Percentiles rank a stretch among this genome's conserved stretches.
phyloP scores from a whole-genome alignment of 2,329 filamentous ascomycete species.

The Sporothrix euskadiensis region DNA sequence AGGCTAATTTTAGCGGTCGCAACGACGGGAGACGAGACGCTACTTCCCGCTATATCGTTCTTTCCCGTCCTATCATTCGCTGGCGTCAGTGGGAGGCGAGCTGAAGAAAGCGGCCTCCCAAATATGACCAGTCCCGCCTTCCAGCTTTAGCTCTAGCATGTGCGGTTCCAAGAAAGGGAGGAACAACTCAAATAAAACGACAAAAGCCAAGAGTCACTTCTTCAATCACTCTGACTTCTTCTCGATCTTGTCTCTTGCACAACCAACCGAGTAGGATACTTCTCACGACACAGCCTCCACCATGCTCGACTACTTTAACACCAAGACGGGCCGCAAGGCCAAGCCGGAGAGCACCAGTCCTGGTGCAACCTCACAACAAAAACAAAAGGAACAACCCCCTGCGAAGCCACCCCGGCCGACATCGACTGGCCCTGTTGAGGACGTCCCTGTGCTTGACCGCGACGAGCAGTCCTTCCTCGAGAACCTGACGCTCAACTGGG shows the following conservation, averaged over 20 bases:
- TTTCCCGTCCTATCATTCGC: neutral
- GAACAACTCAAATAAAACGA: neutral
- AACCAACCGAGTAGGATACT: neutral
- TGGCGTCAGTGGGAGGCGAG: slow-evolving; percentile 12
- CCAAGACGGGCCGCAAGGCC: slow-evolving; percentile 58
- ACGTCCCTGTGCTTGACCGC: slow-evolving; percentile 49
- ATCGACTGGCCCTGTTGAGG: neutral
- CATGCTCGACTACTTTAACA: slow-evolving; percentile 65
- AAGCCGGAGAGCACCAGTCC: slow-evolving; percentile 35
- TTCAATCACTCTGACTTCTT: neutral
- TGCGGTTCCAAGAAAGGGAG: neutral
- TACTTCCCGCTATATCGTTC: neutral
- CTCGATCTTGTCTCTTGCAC: too few species aligned
- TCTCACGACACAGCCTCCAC: slow-evolving; percentile 32
- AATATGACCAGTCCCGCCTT: neutral
- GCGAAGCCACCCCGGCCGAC: neutral
- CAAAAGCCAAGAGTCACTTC: too few species aligned
- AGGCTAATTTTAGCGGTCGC: neutral
- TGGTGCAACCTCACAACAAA: slow-evolving; percentile 29
- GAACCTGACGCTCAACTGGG: slow-evolving; percentile 46
- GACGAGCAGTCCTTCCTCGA: slow-evolving; percentile 62
- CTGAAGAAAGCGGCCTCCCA: slow-evolving; percentile 17
- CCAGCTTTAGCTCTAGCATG: neutral
- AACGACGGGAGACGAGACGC: neutral
- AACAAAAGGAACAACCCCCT: neutral